Base-by-base conservation (phyloP, 2,329 filamentous ascomycete species). In the Coniella lustricola region DNA sequence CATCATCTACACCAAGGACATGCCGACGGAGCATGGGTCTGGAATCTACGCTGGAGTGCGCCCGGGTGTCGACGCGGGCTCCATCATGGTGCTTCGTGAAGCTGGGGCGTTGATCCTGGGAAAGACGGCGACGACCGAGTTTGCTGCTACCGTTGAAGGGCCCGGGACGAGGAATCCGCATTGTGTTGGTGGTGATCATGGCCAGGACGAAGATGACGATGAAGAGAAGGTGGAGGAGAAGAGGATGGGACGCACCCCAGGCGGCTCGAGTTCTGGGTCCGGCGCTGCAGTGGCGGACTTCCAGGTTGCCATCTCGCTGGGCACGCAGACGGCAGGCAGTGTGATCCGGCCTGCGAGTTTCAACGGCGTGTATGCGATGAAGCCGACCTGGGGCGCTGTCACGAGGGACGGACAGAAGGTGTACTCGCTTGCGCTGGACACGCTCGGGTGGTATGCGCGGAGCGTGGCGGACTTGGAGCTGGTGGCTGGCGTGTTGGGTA, bases 211-310 rank as follows among this genome's bases (percentile, higher is more conserved):
- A 10, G 25, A 10, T 29, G 25, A 29, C 10, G 25, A 10, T 29
- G 25, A 29, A 10, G 25, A 29, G 25, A 29, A 29, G 25, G 5
- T 5, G 10, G 25, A 29, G 25, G 25, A 29, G 25, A 29, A 29
- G 25, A 5, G 25, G 10, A 29, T 29, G 5, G 25, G 25, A 10
- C 69, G 73, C 4, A 85, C 82, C 0, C 82, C 83, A 0, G 83
- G 83, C 1, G 83, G 83, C 39, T 85, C 82, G 0, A 85, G 81
- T 0, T 79, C 81, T 0, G 83, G 84, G 0, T 85, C 82, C 0
- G 83, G 71, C 0, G 81, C 82, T 0, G 81, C 79, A 0, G 81
- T 87, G 0, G 82, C 68, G 7, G 83, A 86, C 54, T 75, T 76
- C 45, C 82, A 86, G 53, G 74, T 73, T 0, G 78, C 81, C 0